These are phyloP conservation scores for Rhynchosporium secalis DNA, from an alignment of 2,329 filamentous ascomycete species.

Conservation along the genomic window DNA sequence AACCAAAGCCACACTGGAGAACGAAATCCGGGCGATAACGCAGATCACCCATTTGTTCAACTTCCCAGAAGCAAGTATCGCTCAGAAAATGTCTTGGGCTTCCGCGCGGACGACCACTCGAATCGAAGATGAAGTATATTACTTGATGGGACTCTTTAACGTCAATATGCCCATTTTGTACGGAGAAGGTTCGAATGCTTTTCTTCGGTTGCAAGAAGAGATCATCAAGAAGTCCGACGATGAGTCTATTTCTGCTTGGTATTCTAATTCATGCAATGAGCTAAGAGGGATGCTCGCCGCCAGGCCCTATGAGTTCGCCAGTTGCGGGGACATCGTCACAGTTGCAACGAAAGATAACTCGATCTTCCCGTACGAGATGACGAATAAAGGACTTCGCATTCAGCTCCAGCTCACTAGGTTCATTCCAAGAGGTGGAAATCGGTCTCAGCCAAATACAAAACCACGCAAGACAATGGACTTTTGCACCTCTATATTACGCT, in stretches of 20 bases:
- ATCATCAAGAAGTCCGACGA: constrained; percentile 34
- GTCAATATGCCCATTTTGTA: constrained; percentile 44
- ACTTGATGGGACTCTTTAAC: constrained; percentile 42
- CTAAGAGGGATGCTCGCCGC: not conserved
- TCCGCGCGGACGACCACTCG: constrained; percentile 40
- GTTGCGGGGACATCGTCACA: not conserved
- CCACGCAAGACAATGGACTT: too few relatives aligned
- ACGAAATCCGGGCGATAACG: not conserved
- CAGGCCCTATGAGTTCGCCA: not conserved
- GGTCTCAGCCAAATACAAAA: too few relatives aligned
- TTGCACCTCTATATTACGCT: too few relatives aligned
- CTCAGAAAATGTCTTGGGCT: constrained; percentile 34
- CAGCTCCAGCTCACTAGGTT: too few relatives aligned
- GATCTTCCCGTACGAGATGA: not conserved
- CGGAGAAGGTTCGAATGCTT: constrained; percentile 41
- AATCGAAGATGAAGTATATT: constrained; percentile 46
- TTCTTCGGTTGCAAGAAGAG: constrained; percentile 41
- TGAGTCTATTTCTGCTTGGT: not conserved
- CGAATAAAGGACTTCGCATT: not conserved
- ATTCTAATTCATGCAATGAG: too few relatives aligned
- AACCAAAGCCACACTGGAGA: not conserved
- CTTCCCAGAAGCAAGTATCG: constrained; percentile 30
- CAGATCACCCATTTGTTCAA: not conserved
- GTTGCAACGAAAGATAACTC: not conserved
- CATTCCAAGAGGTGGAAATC: too few relatives aligned